Base-by-base conservation (phyloP, 306 rosid species). In the Prinsepia uniflora region DNA sequence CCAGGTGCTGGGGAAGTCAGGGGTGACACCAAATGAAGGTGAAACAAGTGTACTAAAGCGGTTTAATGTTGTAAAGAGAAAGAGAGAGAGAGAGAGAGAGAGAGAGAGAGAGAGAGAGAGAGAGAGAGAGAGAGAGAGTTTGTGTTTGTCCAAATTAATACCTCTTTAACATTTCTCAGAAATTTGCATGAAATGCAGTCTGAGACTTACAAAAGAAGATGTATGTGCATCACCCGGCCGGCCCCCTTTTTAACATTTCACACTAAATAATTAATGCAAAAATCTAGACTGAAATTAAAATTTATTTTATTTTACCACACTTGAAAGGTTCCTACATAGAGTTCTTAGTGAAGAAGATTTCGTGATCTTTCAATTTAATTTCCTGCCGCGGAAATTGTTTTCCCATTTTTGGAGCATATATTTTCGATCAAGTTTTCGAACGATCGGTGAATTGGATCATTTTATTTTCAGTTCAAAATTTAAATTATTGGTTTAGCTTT, bases 281-380 rank as follows among this genome's bases (percentile, higher is more conserved):
- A 65, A 80, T 80, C 84, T 71, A 45, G 54, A 6, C n/a, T 11
- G 53, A 61, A 72, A 56, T 49, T 3, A 39, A 75, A 10, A 78
- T 52, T 75, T 53, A 78, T 75, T 75, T 74, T 53, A 36, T 44
- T 71, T 57, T 66, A 61, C 76, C 74, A 71, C 66, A 78, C 34
- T 64, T 55, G n/a, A 45, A 34, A 72, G 61, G 47, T 57, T 80
- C 74, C 45, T 39, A 43, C 80, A 70, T 65, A 49, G 68, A 81
- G 53, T 76, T 73, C 77, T 70, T 72, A 70, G 56, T 60, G 15
- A 45, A 62, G 68, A 76, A 73, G 84, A 81, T 84, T 62, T 70
- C 62, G 58, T 46, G 68, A 84, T 76, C 83, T 68, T 73, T 65
- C 44, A 4, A 65, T 63, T 65, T 46, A 63, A 52, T 36, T 59